Conservation (phyloP, 2,329 filamentous ascomycete species). For the Colletotrichum somersetense region DNA sequence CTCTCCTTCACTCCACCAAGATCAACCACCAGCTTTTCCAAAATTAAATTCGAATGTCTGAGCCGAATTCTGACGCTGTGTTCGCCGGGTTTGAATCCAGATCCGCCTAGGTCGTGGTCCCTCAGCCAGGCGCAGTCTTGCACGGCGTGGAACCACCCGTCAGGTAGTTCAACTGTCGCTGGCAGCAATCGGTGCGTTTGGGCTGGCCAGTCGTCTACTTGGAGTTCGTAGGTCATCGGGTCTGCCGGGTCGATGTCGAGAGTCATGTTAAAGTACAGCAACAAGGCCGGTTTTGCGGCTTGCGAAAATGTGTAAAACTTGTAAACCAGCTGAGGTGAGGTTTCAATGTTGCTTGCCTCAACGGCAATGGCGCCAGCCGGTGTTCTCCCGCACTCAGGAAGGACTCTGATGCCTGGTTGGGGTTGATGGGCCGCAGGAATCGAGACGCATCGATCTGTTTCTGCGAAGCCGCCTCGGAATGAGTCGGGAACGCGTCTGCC, state of each 20-base stretch:
- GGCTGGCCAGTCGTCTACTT: conserved; percentile 57
- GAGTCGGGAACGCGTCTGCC: conserved; percentile 48
- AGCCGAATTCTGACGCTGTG: conserved; percentile 50
- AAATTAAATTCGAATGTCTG: conserved; percentile 51
- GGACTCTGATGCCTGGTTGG: conserved; percentile 45
- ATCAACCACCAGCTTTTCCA: conserved; percentile 55
- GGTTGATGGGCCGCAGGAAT: conserved; percentile 47
- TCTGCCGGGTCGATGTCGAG: conserved; percentile 64
- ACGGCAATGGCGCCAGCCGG: conserved; percentile 44
- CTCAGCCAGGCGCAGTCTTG: conserved; percentile 64
- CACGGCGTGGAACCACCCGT: conserved; percentile 62
- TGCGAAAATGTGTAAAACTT: conserved; percentile 49
- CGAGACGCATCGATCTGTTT: conserved; percentile 51
- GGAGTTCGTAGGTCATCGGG: conserved; percentile 63
- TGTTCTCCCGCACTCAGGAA: conserved; percentile 50
- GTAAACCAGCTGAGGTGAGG: conserved; percentile 47
- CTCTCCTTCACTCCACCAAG: conserved; percentile 49
- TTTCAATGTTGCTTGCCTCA: conserved; percentile 38
- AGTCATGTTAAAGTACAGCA: conserved; percentile 54
- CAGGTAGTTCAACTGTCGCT: conserved; percentile 54
- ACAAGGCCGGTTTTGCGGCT: conserved; percentile 45
- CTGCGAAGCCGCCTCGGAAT: conserved; percentile 51
- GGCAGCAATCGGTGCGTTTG: conserved; percentile 50
- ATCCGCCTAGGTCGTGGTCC: conserved; percentile 48
- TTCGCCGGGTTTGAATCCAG: conserved; percentile 42